A percentile compares a stretch with the other conserved stretches of the same genome.
phyloP scores from a whole-genome alignment of 208 protist species.

The Wallacemonas sp. region DNA sequence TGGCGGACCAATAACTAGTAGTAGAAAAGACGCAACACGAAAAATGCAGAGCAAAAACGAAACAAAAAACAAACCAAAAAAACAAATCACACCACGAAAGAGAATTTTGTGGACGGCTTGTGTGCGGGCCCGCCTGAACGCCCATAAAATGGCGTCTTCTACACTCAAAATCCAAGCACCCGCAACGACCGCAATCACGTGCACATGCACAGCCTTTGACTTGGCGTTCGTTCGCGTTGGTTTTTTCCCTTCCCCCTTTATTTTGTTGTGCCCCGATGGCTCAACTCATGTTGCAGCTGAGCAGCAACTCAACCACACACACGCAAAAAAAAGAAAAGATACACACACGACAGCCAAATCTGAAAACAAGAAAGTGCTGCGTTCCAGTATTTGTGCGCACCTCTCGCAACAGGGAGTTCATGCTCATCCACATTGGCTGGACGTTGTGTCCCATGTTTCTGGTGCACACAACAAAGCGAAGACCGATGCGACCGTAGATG shows the following conservation, averaged over 20 bases:
- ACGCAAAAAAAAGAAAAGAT: not conserved
- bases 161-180: too few species aligned
- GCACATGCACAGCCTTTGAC: not conserved
- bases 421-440: too few species aligned
- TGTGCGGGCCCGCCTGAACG: too few species aligned
- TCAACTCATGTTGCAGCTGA: slow-evolving; percentile 2
- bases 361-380: too few species aligned
- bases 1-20: too few species aligned
- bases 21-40: too few species aligned
- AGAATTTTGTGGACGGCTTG: not conserved
- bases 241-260: slow-evolving; percentile 21
- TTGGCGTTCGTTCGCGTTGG: slow-evolving; percentile 8
- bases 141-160: too few species aligned
- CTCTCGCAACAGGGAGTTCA: too few species aligned
- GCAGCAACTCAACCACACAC: not conserved
- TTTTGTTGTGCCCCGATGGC: slow-evolving; percentile 7
- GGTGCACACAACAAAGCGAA: too few species aligned
- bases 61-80: not conserved
- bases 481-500: too few species aligned
- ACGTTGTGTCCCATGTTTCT: too few species aligned
- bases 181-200: not conserved
- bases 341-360: not conserved
- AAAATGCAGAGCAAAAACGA: not conserved
- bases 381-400: too few species aligned
- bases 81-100: not conserved